A percentile compares a stretch with the other conserved stretches of the same genome.
phyloP scores from a whole-genome alignment of 2,329 filamentous ascomycete species.

The Fusarium chuoi region DNA sequence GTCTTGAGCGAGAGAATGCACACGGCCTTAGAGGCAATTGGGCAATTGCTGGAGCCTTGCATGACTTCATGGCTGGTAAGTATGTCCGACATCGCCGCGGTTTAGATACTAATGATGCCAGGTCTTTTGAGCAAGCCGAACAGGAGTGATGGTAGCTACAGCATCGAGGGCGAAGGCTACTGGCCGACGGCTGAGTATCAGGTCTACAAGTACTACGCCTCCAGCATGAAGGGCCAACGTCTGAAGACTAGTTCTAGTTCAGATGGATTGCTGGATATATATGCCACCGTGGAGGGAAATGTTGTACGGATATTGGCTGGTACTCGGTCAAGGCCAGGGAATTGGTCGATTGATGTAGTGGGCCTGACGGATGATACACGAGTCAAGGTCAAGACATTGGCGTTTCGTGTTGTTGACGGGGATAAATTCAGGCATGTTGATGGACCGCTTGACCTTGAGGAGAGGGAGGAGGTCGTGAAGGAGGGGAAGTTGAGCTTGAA shows the following conservation, averaged over 20 bases:
- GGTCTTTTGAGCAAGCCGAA: conserved; percentile 17
- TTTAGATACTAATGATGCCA: not conserved
- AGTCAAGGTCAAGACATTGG: not conserved
- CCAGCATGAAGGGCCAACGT: conserved; percentile 2
- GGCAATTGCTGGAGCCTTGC: conserved; percentile 52
- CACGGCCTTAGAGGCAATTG: conserved; percentile 58
- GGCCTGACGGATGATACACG: not conserved
- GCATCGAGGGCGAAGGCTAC: conserved; percentile 9
- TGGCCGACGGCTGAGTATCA: conserved; percentile 24
- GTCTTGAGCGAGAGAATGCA: conserved; percentile 57
- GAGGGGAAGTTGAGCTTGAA: not conserved
- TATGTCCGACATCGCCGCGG: rapidly evolving
- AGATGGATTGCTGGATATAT: not conserved
- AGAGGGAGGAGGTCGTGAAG: not conserved
- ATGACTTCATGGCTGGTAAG: conserved; percentile 54
- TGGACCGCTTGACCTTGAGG: not conserved
- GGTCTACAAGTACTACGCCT: conserved; percentile 31
- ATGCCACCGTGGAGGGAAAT: not conserved
- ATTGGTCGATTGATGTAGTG: not conserved
- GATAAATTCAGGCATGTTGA: not conserved
- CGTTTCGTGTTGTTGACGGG: not conserved
- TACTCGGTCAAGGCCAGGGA: conserved; percentile 1
- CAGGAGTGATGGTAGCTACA: not conserved
- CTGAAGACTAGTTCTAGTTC: not conserved
- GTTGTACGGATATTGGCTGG: not conserved